phyloP scores from a whole-genome alignment of 2,329 filamentous ascomycete genomes.

The Harringtonia lauricola region DNA sequence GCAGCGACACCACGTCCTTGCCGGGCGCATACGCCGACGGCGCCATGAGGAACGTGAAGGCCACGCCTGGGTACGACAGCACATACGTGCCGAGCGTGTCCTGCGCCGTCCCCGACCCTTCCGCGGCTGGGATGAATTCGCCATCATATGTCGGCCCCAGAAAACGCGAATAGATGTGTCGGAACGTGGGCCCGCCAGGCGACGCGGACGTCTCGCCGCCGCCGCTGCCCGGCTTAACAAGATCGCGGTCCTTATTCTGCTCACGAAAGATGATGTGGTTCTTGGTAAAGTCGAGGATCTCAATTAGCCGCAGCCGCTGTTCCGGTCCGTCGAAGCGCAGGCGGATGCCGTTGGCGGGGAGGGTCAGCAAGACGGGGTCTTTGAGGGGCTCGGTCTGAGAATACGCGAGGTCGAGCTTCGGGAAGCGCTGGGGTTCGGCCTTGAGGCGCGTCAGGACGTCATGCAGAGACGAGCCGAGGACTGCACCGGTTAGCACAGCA shows the following conservation, averaged over 20 bases:
- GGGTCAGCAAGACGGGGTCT: conserved; percentile 61
- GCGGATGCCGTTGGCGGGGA: conserved; percentile 79
- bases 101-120: conserved; percentile 15
- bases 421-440: conserved; percentile 72
- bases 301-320: conserved; percentile 81
- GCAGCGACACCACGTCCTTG: conserved; percentile 74
- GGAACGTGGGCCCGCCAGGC: conserved; percentile 60
- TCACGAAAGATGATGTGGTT: conserved; percentile 73
- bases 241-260: conserved; percentile 52
- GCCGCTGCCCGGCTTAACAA: conserved; percentile 49
- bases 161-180: conserved; percentile 85
- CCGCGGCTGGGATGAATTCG: conserved; percentile 64
- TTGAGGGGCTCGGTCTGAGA: conserved; percentile 63
- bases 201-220: conserved; percentile 5
- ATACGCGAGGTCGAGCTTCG: conserved; percentile 73
- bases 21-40: conserved; percentile 61
- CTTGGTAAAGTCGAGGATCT: conserved; percentile 82
- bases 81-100: conserved; percentile 65
- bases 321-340: conserved; percentile 90
- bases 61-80: conserved; percentile 86
- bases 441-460: conserved; percentile 82
- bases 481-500: conserved; percentile 30
- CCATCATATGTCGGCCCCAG: conserved; percentile 90
- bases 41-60: conserved; percentile 79
- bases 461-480: conserved; percentile 82